Base-by-base conservation (phyloP, 805 yeast species). In the Metschnikowia koreensis region DNA sequence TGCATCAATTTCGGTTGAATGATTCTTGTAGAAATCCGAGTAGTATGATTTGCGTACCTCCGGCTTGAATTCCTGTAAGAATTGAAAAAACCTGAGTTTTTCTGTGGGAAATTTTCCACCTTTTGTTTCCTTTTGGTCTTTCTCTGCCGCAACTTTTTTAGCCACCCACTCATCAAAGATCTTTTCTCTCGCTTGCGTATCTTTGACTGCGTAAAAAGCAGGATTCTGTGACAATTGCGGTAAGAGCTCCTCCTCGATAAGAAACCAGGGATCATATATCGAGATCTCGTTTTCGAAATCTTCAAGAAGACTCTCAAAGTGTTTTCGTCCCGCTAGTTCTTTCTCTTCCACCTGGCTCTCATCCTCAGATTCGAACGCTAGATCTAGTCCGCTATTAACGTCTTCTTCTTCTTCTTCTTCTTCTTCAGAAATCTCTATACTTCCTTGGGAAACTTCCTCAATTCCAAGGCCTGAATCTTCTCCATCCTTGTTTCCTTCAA, bases 211-310 rank as follows among this genome's bases (percentile, higher is more conserved):
- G 50, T 62, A 73, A 54, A 52, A 73, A 16, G 61, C 68, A 0
- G 76, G 69, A 44, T 52, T 44, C 34, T 58, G 58, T 11, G 61
- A 62, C 13, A 73, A 60, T 17, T 68, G 66, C 1, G 56, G 44
- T 7, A 71, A 56, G 10, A 70, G 54, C 17, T 69, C 71, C 44
- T 72, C 77, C 52, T 72, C 74, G 0, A 73, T 64, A 27, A 74
- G 46, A 46, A 60, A 62, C 75, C 77, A 74, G 4, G 75, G 68
- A 40, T 72, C 71, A 56, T 63, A 71, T 17, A 61, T 38, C 7
- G 74, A 67, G 16, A 74, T 68, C 33, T 53, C 50, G 16, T 59
- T 48, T 44, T 60, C 51, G 46, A 60, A 60, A 16, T 41, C 43
- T 36, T 72, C 67, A 6, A 74, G 59, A 12, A 74, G 59, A 1